phyloP scores from a whole-genome alignment of 805 yeast genomes.

The Candida tibetensis region DNA sequence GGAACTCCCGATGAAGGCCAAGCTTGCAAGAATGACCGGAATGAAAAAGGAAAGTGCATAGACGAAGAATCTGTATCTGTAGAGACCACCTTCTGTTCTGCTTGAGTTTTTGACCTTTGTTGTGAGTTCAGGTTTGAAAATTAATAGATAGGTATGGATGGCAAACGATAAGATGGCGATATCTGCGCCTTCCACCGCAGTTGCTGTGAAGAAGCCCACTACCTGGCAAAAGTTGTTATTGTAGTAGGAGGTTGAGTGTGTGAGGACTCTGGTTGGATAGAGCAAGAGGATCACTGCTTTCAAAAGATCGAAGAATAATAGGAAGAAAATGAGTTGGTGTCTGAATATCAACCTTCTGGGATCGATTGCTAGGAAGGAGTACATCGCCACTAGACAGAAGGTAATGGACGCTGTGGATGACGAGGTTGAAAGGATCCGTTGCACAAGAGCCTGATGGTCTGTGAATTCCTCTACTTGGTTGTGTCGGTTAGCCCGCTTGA shows the following conservation, averaged over 20 bases:
- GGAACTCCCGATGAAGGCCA: conserved; percentile 57
- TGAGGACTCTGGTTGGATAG: conserved; percentile 60
- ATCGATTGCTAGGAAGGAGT: conserved; percentile 60
- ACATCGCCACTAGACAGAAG: conserved; percentile 58
- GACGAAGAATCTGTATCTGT: conserved; percentile 52
- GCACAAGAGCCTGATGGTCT: conserved; percentile 24
- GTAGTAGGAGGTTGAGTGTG: conserved; percentile 43
- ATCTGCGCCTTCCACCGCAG: conserved; percentile 83
- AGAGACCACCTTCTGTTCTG: conserved; percentile 70
- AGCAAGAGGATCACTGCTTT: conserved; percentile 68
- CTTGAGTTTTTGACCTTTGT: conserved; percentile 40
- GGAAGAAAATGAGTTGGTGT: conserved; percentile 64
- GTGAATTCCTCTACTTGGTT: conserved; percentile 32
- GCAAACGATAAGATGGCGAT: conserved; percentile 80
- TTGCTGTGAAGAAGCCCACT: conserved; percentile 78
- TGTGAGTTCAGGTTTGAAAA: conserved; percentile 56
- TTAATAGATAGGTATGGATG: conserved; percentile 71
- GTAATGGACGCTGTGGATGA: conserved; percentile 39
- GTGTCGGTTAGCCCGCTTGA: conserved; percentile 2
- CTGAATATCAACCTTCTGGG: conserved; percentile 61
- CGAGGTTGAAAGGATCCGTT: conserved; percentile 36
- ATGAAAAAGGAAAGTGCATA: conserved; percentile 56
- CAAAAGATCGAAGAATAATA: conserved; percentile 69
- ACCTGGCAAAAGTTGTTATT: conserved; percentile 54
- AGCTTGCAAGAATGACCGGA: conserved; percentile 66